Evolutionary conservation across 805 yeast species (phyloP), one percentile per base, ranked within the genome.

Genomic region (Myxozyma neglecta): DNA sequence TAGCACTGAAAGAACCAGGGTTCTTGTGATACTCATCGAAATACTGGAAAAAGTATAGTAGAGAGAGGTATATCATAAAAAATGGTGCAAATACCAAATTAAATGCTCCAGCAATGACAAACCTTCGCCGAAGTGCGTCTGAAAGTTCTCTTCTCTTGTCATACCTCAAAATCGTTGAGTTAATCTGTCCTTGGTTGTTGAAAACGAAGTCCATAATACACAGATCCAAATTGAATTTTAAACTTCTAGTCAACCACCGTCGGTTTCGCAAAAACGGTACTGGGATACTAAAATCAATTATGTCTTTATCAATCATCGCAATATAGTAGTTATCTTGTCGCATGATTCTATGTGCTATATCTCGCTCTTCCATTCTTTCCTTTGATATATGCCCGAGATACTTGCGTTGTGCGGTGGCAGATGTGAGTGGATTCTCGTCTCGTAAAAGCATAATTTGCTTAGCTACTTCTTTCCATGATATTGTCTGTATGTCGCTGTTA

Each of bases 261-360:
- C 74, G 76, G 5, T 75, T 70, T 13, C 75, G 74, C 39, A 76
- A 74, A 3, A 79, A 71, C 0, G 86, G 85, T 2, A 84, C 64
- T 0, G 86, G 84, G 16, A 90, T 72, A 0, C 88, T 80, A 29
- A 89, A 76, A 69, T 88, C 88, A 47, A 93, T 75, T 0, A 93
- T 77, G 61, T 88, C 84, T 68, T 86, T 89, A 74, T 90, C 92
- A 70, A 89, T 85, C 67, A 94, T 75, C 0, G 97, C 97, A 71
- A 94, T 90, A 80, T 91, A 81, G 73, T 92, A 94, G 72, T 94
- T 94, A 63, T 94, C 99, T 68, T 86, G 89, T 63, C 99, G 80
- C 99, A 94, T 92, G 59, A 94, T 88, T 61, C 99, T 79, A 72
- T 94, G 96, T 13, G 97, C 98, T 55, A 94, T 89, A 70, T 88